phyloP scores from a whole-genome alignment of 2,329 filamentous ascomycete genomes.

The Fusarium caatingaense region DNA sequence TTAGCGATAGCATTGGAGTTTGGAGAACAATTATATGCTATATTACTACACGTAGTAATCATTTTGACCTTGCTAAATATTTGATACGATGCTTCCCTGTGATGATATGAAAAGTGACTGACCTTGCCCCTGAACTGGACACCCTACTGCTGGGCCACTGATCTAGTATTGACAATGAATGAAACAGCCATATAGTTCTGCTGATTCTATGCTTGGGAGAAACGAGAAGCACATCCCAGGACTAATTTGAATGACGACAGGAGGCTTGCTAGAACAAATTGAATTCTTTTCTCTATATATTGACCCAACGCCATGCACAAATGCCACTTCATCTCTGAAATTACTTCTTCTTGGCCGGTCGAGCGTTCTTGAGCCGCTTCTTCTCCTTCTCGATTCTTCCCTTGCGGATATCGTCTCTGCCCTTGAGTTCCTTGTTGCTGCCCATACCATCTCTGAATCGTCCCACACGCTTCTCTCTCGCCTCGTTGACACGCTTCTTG shows the following conservation, averaged over 20 bases:
- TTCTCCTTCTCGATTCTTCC: constrained; percentile 80
- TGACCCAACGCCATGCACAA: constrained; percentile 32
- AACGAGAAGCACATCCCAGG: neutral
- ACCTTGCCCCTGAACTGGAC: neutral
- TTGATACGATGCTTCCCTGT: too few species aligned
- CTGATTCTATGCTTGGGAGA: neutral
- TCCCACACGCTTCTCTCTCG: constrained; percentile 84
- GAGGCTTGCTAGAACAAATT: neutral
- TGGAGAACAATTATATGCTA: constrained; percentile 34
- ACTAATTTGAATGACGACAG: neutral
- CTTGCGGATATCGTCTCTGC: constrained; percentile 85
- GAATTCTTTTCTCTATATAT: constrained; percentile 32
- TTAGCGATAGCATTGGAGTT: constrained; percentile 28
- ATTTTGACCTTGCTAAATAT: neutral
- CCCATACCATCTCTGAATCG: constrained; percentile 78
- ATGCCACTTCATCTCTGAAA: constrained; percentile 6
- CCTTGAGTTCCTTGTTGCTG: constrained; percentile 82
- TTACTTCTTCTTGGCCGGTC: constrained; percentile 73
- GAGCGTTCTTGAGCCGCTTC: constrained; percentile 86
- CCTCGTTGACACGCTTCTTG: constrained; percentile 90
- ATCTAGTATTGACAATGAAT: neutral
- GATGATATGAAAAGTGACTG: neutral
- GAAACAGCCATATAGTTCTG: neutral
- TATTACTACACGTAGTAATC: constrained; percentile 31
- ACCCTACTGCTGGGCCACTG: neutral